phyloP scores from a whole-genome alignment of 2,329 filamentous ascomycete genomes.

The Ampelomyces quisqualis region DNA sequence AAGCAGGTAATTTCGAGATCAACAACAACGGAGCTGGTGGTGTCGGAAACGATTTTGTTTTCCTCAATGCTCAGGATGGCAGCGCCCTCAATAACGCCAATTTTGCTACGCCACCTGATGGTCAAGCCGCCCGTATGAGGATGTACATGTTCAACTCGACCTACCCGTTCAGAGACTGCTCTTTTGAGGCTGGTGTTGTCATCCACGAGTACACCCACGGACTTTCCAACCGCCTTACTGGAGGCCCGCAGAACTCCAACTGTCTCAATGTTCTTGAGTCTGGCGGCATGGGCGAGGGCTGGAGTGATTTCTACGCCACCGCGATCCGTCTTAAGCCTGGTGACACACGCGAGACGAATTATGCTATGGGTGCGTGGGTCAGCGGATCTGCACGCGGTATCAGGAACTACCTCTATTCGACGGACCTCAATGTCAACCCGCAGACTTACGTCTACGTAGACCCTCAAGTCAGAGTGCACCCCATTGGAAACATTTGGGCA shows the following conservation, averaged over 20 bases:
- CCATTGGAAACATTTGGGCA: constrained; percentile 56
- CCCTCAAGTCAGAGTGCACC: constrained; percentile 46
- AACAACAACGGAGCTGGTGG: constrained; percentile 60
- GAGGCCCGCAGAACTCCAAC: constrained; percentile 56
- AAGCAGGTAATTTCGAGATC: constrained; percentile 60
- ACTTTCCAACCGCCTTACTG: constrained; percentile 60
- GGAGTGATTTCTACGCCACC: constrained; percentile 59
- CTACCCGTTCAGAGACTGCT: constrained; percentile 54
- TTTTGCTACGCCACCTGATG: constrained; percentile 52
- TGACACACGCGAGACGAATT: constrained; percentile 52
- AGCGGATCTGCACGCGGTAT: constrained; percentile 50
- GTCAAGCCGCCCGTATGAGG: constrained; percentile 54
- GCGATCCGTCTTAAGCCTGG: constrained; percentile 51
- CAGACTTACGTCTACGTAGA: constrained; percentile 53
- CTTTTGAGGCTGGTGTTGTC: constrained; percentile 62
- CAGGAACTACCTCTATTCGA: constrained; percentile 55
- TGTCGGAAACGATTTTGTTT: constrained; percentile 54
- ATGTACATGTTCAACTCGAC: constrained; percentile 60
- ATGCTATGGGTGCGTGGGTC: constrained; percentile 56
- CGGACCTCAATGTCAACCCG: constrained; percentile 53
- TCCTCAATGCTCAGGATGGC: constrained; percentile 60
- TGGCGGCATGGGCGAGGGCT: constrained; percentile 61
- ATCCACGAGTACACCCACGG: constrained; percentile 53
- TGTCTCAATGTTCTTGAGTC: constrained; percentile 54
- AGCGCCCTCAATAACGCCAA: constrained; percentile 58